Evolutionary conservation across 148 eudicot genomes (phyloP).

Genomic region (Amaranthus cruentus): DNA sequence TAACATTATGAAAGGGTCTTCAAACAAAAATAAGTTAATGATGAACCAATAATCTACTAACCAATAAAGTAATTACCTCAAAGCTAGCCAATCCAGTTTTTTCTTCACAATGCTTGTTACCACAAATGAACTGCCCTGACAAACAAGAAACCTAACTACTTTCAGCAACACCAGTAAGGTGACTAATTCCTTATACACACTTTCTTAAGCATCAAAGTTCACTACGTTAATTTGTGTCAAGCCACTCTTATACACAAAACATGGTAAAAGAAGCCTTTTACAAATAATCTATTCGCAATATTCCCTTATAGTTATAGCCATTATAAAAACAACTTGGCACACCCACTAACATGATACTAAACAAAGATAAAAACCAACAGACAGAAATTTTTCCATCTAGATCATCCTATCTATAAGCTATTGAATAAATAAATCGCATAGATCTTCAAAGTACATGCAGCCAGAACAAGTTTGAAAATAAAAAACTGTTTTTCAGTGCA

Average conservation of each 20-base stretch:
- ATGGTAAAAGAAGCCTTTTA: neutral
- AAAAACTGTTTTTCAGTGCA: too few species aligned
- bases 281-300: neutral
- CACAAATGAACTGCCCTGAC: slow-evolving; percentile 95
- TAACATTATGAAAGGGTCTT: neutral
- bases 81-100: slow-evolving; percentile 70
- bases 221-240: neutral
- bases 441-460: too few species aligned
- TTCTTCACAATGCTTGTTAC: slow-evolving; percentile 85
- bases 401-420: too few species aligned
- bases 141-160: slow-evolving; percentile 28
- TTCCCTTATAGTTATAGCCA: neutral
- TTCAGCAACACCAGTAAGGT: slow-evolving; percentile 10
- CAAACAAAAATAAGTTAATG: neutral
- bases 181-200: slow-evolving; percentile 1
- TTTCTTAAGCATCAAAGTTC: neutral
- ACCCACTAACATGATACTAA: neutral
- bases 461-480: too few species aligned
- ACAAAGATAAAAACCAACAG: neutral
- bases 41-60: neutral
- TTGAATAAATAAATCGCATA: too few species aligned
- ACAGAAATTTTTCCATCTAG: neutral
- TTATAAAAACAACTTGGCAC: neutral
- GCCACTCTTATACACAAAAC: neutral
- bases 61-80: slow-evolving; percentile 50